Percentiles rank a stretch among this genome's conserved stretches.
Evolutionary conservation across 768 basidiomycete genomes (phyloP).

Genomic region (Lentinula raphanica): DNA sequence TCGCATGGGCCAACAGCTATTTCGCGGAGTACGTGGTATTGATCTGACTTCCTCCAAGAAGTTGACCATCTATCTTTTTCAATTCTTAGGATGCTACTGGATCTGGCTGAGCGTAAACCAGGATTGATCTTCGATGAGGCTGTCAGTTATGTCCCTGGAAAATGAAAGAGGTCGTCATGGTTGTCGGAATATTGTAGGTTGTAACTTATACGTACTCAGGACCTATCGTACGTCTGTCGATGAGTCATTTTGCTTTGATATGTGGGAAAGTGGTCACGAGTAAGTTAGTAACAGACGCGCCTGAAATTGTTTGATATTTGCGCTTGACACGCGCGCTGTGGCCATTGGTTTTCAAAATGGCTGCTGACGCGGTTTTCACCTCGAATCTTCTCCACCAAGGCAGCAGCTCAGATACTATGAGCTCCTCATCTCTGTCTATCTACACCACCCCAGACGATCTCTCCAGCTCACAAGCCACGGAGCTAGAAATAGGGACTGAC

Average conservation of each 20-base stretch:
- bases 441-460: background rate
- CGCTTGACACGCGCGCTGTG: background rate
- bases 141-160: conserved; percentile 38
- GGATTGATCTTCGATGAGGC: conserved; percentile 53
- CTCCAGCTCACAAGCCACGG: background rate
- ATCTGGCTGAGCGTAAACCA: conserved; percentile 71
- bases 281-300: background rate
- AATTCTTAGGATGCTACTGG: conserved; percentile 52
- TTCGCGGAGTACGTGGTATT: conserved; percentile 49
- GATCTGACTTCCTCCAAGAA: background rate
- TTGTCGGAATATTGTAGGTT: no score
- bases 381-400: background rate
- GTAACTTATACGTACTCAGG: no score
- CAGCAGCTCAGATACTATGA: background rate
- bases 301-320: background rate
- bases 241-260: background rate
- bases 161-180: background rate
- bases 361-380: background rate
- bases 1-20: conserved; percentile 82
- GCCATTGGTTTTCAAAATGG: background rate
- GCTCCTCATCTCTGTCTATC: background rate
- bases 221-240: no score
- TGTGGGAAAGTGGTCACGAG: background rate
- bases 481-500: background rate
- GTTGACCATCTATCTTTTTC: no score